Conservation (phyloP, 345 rosid species). For the Arabis hirsuta region DNA sequence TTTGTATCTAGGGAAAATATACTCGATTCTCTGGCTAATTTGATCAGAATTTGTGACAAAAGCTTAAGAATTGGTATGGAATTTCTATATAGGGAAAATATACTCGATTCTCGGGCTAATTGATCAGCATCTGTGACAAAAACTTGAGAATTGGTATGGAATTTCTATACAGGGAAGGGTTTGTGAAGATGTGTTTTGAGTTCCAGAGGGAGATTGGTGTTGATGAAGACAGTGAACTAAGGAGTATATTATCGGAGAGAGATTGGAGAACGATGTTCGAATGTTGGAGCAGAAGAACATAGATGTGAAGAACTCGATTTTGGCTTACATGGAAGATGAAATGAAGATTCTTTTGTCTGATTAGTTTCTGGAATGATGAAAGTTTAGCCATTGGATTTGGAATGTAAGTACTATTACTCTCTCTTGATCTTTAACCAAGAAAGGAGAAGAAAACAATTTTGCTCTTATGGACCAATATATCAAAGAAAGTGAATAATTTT, state of each 20-base stretch:
- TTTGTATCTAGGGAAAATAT: no score
- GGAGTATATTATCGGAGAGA: constrained; percentile 53
- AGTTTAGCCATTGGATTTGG: neutral
- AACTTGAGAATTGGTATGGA: no score
- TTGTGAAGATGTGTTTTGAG: constrained; percentile 56
- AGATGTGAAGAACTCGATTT: constrained; percentile 56
- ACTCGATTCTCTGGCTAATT: no score
- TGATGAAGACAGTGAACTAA: constrained; percentile 47
- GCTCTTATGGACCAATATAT: no score
- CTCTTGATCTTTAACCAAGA: neutral
- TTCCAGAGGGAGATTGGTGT: constrained; percentile 62
- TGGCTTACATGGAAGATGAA: constrained; percentile 64
- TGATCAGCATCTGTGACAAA: no score
- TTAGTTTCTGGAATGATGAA: constrained; percentile 5
- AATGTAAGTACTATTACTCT: neutral
- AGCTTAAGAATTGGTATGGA: no score
- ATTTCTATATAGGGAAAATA: no score
- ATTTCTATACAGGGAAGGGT: constrained; percentile 44
- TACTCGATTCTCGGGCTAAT: no score
- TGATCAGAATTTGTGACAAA: no score
- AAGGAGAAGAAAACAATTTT: neutral
- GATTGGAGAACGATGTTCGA: constrained; percentile 62
- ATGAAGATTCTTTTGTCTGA: constrained; percentile 35
- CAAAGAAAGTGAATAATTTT: no score
- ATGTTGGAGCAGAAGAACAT: constrained; percentile 52